Base-by-base conservation (phyloP, 371 early-diverging fungal species). In the Syncephalastrum monosporum region DNA sequence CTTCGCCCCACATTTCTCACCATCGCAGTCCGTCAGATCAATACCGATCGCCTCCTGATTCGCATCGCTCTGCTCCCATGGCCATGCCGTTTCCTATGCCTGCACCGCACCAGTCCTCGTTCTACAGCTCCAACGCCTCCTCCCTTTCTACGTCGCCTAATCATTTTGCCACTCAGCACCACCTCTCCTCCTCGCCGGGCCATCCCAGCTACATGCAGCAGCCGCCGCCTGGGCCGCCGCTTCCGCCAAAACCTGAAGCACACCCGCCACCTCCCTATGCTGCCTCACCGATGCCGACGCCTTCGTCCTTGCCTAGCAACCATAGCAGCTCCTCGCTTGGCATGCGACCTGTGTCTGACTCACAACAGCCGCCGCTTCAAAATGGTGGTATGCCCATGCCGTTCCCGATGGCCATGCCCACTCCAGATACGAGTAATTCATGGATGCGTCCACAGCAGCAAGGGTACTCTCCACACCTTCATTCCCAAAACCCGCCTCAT, bases 1-100 rank as follows among this genome's bases (percentile, higher is more conserved):
- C 52, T 16, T 52, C 52, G 13, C 52, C 52, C n/a, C 42, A 52
- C 25, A 41, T 41, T 3, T 42, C 19, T 42, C 38, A 42, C 25
- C 38, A 52, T 12, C 38, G 42, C 19, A 48, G 12, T 4, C 24
- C 27, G 1, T 48, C 48, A 4, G 48, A 48, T 19, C 27, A 48
- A 5, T 27, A 19, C 27, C 24, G 16, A 48, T 48, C 21, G 24
- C 19, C 48, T 13, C 48, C 12, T 33, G 38, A 33, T 33, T 33
- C 48, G 15, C 48, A 48, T 16, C 48, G 27, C 17, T 19, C 15
- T 4, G n/a, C 14, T 4, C 52, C 42, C 25, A 42, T 52, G 42
- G 17, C 52, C 14, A 52, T 52, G 52, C 52, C 52, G 7, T 17
- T 52, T 41, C 42, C 42, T 24, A 52, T 52, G 52, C 52, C 52